Conservation (phyloP, 2,329 filamentous ascomycete genomes). For the Pseudofabraea citricarpa region DNA sequence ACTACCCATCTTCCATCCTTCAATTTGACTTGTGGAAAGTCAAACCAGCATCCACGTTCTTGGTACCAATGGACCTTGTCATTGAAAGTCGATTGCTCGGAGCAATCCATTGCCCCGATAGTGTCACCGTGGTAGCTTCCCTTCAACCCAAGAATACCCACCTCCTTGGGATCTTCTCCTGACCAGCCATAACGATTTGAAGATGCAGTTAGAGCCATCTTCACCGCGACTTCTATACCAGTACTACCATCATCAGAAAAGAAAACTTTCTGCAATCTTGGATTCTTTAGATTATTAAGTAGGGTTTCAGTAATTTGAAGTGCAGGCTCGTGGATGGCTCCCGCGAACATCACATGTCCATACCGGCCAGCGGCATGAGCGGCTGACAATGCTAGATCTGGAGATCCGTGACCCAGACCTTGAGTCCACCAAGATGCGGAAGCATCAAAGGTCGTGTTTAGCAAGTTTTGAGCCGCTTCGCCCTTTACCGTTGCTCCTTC, state of each 20-base stretch:
- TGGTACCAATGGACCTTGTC: slow-evolving; percentile 84
- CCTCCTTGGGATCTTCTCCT: slow-evolving; percentile 44
- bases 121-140: slow-evolving; percentile 86
- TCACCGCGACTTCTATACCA: slow-evolving; percentile 76
- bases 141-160: slow-evolving; percentile 69
- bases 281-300: slow-evolving; percentile 54
- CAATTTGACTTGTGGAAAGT: slow-evolving; percentile 70
- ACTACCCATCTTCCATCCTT: slow-evolving; percentile 62
- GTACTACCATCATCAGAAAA: slow-evolving; percentile 84
- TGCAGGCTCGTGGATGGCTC: slow-evolving; percentile 74
- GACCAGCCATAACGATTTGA: slow-evolving; percentile 61
- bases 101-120: slow-evolving; percentile 82
- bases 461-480: slow-evolving; percentile 35
- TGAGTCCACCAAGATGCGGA: slow-evolving; percentile 93
- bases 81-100: slow-evolving; percentile 73
- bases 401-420: slow-evolving; percentile 75
- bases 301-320: slow-evolving; percentile 63
- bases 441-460: slow-evolving; percentile 71
- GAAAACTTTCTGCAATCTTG: slow-evolving; percentile 66
- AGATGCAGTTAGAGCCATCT: slow-evolving; percentile 74
- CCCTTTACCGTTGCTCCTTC: not conserved
- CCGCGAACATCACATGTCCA: slow-evolving; percentile 85
- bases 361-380: slow-evolving; percentile 80
- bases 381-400: slow-evolving; percentile 65
- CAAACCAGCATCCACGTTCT: slow-evolving; percentile 75